Evolutionary conservation across 2,329 filamentous ascomycete species (phyloP).

Genomic region (Botryosphaeria dothidea): DNA sequence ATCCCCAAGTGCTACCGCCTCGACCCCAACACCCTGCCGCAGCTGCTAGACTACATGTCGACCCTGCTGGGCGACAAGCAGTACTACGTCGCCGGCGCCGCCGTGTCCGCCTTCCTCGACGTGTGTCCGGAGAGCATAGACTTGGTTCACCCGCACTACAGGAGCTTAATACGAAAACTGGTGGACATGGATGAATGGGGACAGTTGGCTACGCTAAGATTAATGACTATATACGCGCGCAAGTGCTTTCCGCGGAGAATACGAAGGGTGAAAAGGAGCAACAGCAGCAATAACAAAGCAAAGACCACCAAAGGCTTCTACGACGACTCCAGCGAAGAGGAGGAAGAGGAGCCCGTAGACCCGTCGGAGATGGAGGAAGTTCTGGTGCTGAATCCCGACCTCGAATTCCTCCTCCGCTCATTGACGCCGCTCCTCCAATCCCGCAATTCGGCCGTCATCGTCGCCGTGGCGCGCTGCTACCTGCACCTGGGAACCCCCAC

Average conservation of each 20-base stretch:
- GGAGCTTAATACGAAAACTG: constrained; percentile 79
- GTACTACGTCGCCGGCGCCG: constrained; percentile 94
- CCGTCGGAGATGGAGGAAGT: constrained; percentile 56
- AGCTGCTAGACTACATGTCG: constrained; percentile 79
- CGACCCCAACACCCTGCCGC: constrained; percentile 81
- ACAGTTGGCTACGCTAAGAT: constrained; percentile 76
- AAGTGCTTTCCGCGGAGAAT: constrained; percentile 80
- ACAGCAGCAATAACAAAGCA: constrained; percentile 35
- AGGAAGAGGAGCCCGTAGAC: constrained; percentile 47
- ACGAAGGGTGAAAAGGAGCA: constrained; percentile 57
- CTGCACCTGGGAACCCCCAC: constrained; percentile 78
- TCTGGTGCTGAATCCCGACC: constrained; percentile 72
- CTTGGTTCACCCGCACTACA: constrained; percentile 87
- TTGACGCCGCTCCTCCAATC: constrained; percentile 87
- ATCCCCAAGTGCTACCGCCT: constrained; percentile 95
- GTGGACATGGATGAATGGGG: constrained; percentile 99
- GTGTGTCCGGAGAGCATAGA: constrained; percentile 86
- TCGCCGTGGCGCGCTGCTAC: constrained; percentile 83
- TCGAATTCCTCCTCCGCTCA: constrained; percentile 75
- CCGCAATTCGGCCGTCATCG: constrained; percentile 87
- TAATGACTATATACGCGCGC: constrained; percentile 83
- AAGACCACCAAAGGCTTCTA: constrained; percentile 72
- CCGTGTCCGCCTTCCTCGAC: constrained; percentile 84
- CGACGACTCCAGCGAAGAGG: constrained; percentile 59
- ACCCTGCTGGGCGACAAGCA: constrained; percentile 84